Evolutionary conservation across 495 filamentous ascomycete species (phyloP), one percentile per base, ranked within the genome.

Genomic region (Pseudevernia furfuracea): DNA sequence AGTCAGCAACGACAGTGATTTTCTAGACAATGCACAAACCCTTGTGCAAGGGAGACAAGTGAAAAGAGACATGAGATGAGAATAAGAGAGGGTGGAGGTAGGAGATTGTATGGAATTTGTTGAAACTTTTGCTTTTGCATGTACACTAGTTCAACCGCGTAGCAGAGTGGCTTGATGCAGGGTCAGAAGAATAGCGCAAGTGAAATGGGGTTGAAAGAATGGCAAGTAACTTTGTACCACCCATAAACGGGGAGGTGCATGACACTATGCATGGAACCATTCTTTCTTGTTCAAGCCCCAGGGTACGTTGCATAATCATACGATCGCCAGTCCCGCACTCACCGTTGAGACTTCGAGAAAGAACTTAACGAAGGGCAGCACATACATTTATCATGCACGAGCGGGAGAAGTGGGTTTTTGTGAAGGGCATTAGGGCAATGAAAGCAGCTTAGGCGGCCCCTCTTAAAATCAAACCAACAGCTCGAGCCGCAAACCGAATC

Each of bases 331-430:
- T 62, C 52, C 67, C 63, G 63, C 36, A 21, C 19, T 68, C 36
- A 32, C 59, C 59, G 59, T 68, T 56, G 25, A 48, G 7, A 48
- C 2, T n/a, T 2, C 1, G 3, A 9, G 7, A 1, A 23, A 25
- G 44, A 10, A n/a, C 44, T 30, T 4, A 7, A 53, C 17, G 25
- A 32, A 53, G 10, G 6, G 28, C 14, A 53, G 10, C 17, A 36
- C 52, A 34, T 19, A 55, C 15, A 21, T 44, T 32, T 34, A 58
- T 57, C 48, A 66, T 69, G 61, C 64, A 66, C 46, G 64, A 43
- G 69, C 69, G 69, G 69, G 62, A 67, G 65, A 70, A 68, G 63
- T 62, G 60, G 69, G 64, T 53, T 68, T 64, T 61, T 56, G 30
- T 66, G 52, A 62, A 64, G 30, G n/a, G n/a, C n/a, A n/a, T n/a